phyloP scores from a whole-genome alignment of 2,329 filamentous ascomycete species.

The Grosmannia serpens region DNA sequence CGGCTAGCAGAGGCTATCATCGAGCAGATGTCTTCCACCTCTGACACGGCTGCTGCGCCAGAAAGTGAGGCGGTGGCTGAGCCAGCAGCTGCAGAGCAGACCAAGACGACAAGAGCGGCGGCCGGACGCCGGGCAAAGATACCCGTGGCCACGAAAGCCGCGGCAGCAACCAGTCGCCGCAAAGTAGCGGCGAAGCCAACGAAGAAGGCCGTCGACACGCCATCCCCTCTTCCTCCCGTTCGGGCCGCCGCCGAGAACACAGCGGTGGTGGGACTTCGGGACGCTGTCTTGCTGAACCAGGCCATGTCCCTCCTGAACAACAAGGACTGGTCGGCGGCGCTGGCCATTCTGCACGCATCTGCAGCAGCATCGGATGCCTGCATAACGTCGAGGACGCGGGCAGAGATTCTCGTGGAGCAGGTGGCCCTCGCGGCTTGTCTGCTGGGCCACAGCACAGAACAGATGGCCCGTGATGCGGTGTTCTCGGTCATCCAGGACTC shows the following conservation, averaged over 20 bases:
- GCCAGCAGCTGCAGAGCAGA: not conserved
- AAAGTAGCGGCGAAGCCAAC: constrained; percentile 16
- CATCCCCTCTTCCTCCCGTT: not conserved
- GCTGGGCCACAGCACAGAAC: constrained; percentile 55
- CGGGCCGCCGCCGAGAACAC: constrained; percentile 12
- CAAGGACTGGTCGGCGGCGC: constrained; percentile 47
- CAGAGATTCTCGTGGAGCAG: constrained; percentile 35
- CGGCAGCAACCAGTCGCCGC: constrained; percentile 9
- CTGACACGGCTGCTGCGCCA: not conserved
- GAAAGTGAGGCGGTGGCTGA: not conserved
- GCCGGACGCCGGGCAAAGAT: constrained; percentile 14
- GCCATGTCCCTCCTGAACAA: constrained; percentile 34
- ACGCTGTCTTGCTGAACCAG: constrained; percentile 28
- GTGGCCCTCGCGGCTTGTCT: constrained; percentile 57
- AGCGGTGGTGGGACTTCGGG: constrained; percentile 20
- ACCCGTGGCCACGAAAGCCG: constrained; percentile 14
- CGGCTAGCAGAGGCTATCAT: constrained; percentile 33
- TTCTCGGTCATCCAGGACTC: constrained; percentile 89
- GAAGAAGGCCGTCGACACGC: constrained; percentile 14
- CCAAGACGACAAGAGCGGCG: not conserved
- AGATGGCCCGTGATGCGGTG: constrained; percentile 68
- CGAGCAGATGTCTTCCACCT: not conserved
- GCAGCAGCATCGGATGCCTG: constrained; percentile 15
- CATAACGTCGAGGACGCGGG: not conserved
- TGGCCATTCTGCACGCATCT: constrained; percentile 35